Evolutionary conservation across 2,329 filamentous ascomycete species (phyloP), one percentile per base, ranked within the genome.

Genomic region (Fusarium burgessii): DNA sequence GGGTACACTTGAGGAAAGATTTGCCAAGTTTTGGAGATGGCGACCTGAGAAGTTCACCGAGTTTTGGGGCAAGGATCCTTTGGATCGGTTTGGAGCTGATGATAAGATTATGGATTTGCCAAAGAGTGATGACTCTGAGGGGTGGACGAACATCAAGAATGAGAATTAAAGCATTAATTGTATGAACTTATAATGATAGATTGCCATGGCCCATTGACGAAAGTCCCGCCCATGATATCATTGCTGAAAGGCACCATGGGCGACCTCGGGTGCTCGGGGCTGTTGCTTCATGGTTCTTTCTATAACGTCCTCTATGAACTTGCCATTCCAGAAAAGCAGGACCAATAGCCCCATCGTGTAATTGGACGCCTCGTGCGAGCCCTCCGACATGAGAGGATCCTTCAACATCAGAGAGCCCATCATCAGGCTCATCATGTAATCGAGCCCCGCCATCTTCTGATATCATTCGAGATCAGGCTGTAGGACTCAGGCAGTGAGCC

Each of bases 21-120:
- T 73, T 15, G 51, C 42, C 0, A 64, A 65, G 45, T 58, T 65
- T 3, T 73, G 69, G 70, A 63, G 7, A 41, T 73, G 69, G 70
- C 57, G 70, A 12, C 62, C 69, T 0, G 69, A 68, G 41, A 70
- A 45, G 41, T 50, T 61, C 9, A 32, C 41, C 0, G 56, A 50
- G 0, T 72, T 73, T 0, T 73, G 70, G 70, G 69, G 70, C 0
- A 46, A 62, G 1, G 59, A 73, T 54, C 40, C 59, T 1, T 5
- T 72, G 20, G 59, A 72, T 62, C 32, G 69, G 5, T 72, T 70
- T 62, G 70, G 70, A 3, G 66, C 56, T 29, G 59, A 67, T 0
- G 38, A 61, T 6, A 49, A 18, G 3, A 56, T 73, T 1, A 66
- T 70, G 42, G 57, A 68, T 36, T 10, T 70, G 0, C 66, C 64